Conservation (phyloP, 371 early-diverging fungal species). For the Mortierella sp. region DNA sequence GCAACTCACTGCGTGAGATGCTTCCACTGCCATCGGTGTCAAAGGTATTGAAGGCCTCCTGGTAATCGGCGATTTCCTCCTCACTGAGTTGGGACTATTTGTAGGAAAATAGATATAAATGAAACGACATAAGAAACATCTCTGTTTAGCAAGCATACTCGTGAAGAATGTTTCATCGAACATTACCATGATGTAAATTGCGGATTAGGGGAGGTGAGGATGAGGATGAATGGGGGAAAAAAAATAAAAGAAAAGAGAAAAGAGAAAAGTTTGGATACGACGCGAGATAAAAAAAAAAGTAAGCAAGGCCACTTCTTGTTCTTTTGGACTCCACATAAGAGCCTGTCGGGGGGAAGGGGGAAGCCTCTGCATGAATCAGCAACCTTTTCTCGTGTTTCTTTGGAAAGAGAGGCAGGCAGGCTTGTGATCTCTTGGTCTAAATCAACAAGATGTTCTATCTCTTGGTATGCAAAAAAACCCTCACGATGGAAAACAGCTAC, state of each 20-base stretch:
- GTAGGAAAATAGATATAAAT: neutral
- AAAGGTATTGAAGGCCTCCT: constrained; percentile 70
- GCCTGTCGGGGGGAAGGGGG: neutral
- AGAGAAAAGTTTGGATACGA: neutral
- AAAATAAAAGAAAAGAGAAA: neutral
- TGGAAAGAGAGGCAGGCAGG: neutral
- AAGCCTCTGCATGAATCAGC: no score
- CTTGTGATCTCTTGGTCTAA: neutral
- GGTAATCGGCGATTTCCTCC: constrained; percentile 37
- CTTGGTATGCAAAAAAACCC: no score
- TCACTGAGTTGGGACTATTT: constrained; percentile 4
- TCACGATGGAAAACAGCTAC: no score
- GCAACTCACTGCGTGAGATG: constrained; percentile 66
- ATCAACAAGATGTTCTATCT: no score
- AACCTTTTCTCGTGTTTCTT: neutral
- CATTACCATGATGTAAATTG: constrained; percentile 10
- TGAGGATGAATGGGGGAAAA: neutral
- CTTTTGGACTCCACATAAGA: neutral
- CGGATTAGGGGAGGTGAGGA: neutral
- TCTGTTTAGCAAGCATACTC: neutral
- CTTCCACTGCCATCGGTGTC: constrained; percentile 68
- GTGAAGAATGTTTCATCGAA: neutral
- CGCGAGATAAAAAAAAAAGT: no score
- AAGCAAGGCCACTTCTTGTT: neutral
- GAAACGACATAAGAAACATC: neutral